Evolutionary conservation across 75 land plant species (phyloP), one percentile per base, ranked within the genome.

Genomic region (Selaginella tamariscina): DNA sequence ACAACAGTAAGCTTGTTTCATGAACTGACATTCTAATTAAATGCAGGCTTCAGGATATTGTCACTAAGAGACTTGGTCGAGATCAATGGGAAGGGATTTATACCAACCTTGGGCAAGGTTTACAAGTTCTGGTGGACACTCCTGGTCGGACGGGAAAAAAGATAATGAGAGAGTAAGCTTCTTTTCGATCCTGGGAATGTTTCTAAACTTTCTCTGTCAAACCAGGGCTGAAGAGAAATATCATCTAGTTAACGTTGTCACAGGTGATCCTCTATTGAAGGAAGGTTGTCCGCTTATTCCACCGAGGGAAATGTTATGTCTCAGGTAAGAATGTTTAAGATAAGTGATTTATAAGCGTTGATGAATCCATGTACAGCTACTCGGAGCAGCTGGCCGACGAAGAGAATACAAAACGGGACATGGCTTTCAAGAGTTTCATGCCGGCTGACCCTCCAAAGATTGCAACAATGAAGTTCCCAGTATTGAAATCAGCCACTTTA

Each of bases 61-160:
- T 32, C 20, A 27, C 68, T 1, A 28, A 32, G 49, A 23, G 49
- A 66, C 20, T 31, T 31, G 68, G 68, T 32, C 33, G 26, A 8
- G 68, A 66, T 29, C 39, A 31, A 1, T 66, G 32, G 22, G 33
- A 31, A 31, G 33, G 33, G 1, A 32, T 13, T 32, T 21, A 66
- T 32, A 44, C 33, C 23, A 31, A 66, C 31, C n/a, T 66, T 24
- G 68, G 68, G 31, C 68, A 66, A 32, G 68, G 68, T 20, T 28
- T 66, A n/a, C 68, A 66, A 66, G 68, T 66, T 5, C 68, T 66
- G 15, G 32, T 66, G 31, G 68, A 66, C 11, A 15, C 5, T 5
- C 5, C 49, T 5, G 49, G 49, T 39, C 49, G 49, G 49, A 39
- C 49, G 5, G 49, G 49, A 5, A 39, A 39, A 39, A 39, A 15